Percentiles rank a stretch among this genome's conserved stretches.
phyloP scores from a whole-genome alignment of 148 eudicot genomes.

The Nepenthes gracilis region DNA sequence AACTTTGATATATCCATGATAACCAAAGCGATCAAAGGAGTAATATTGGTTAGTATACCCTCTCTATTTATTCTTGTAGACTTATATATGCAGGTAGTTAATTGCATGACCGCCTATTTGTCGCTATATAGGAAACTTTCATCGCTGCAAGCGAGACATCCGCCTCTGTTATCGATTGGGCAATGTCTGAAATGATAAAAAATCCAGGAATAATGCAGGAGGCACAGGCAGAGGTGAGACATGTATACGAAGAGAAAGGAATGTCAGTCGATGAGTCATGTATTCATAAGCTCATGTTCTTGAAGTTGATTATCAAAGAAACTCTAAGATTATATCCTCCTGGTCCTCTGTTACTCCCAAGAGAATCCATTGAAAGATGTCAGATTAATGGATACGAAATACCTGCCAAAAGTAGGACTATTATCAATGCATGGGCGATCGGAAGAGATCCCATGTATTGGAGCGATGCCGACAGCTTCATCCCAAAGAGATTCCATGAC shows the following conservation, averaged over 20 bases:
- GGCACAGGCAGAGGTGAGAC: slow-evolving; percentile 18
- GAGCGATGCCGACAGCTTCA: slow-evolving; percentile 7
- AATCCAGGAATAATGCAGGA: slow-evolving; percentile 16
- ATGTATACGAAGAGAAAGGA: slow-evolving; percentile 8
- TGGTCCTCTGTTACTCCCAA: slow-evolving; percentile 14
- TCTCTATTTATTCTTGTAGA: no score
- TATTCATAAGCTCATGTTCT: slow-evolving; percentile 8
- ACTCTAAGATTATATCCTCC: slow-evolving; percentile 21
- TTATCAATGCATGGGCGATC: slow-evolving; percentile 22
- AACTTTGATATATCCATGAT: no score
- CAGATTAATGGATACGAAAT: slow-evolving; percentile 15
- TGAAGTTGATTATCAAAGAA: slow-evolving; percentile 22
- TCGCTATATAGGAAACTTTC: slow-evolving; percentile 17
- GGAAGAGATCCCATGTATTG: slow-evolving; percentile 16
- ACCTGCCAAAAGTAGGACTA: slow-evolving; percentile 13
- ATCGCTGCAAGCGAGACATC: slow-evolving; percentile 27
- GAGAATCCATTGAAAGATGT: slow-evolving; percentile 12
- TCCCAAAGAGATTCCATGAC: slow-evolving; percentile 12
- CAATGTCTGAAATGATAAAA: slow-evolving; percentile 22
- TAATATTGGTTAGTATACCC: no score
- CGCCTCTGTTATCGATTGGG: slow-evolving; percentile 20
- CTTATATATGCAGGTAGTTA: no score
- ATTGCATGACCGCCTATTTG: no score
- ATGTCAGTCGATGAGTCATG: slow-evolving; percentile 8
- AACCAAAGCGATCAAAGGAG: no score